Base-by-base conservation (phyloP, 2,329 filamentous ascomycete genomes). In the Aureobasidium namibiae region DNA sequence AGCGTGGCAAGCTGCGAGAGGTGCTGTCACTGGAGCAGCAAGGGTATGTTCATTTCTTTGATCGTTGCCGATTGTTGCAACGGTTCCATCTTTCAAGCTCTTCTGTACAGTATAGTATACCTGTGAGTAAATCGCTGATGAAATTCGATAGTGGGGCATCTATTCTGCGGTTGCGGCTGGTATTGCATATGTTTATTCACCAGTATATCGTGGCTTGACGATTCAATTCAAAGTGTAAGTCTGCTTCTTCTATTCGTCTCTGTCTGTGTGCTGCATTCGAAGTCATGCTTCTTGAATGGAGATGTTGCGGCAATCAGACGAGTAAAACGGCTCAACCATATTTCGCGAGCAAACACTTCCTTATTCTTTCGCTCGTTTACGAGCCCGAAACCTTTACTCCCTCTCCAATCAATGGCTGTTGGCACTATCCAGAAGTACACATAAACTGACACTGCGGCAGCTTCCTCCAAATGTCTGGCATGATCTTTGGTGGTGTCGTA, bases 401-500 rank as follows among this genome's bases (percentile, higher is more conserved):
- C 26, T 29, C 26, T 24, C 18, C n/a, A n/a, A n/a, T n/a, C n/a
- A n/a, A n/a, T n/a, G n/a, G n/a, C n/a, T n/a, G n/a, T n/a, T n/a
- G n/a, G n/a, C n/a, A n/a, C n/a, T n/a, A n/a, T n/a, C n/a, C n/a
- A n/a, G n/a, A n/a, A n/a, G n/a, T n/a, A n/a, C n/a, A n/a, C 41
- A 44, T 16, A 5, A 18, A 16, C 48, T 52, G 23, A 52, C 48
- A 13, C 16, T 8, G 23, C 11, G 9, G 11, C 67, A 92, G 89
- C 31, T 92, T 90, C 69, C 76, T 92, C 16, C 88, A 91, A 71
- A 90, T 91, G 86, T 89, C 86, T n/a, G 86, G 84, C 61, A 92
- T 92, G 88, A 85, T 88, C n/a, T 68, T 90, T 34, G 89, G 89
- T 44, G 80, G 84, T 67, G 88, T 89, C 80, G 80, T 92, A 57